phyloP scores from a whole-genome alignment of 2,329 filamentous ascomycete genomes.

The Epichloe uncinata region DNA sequence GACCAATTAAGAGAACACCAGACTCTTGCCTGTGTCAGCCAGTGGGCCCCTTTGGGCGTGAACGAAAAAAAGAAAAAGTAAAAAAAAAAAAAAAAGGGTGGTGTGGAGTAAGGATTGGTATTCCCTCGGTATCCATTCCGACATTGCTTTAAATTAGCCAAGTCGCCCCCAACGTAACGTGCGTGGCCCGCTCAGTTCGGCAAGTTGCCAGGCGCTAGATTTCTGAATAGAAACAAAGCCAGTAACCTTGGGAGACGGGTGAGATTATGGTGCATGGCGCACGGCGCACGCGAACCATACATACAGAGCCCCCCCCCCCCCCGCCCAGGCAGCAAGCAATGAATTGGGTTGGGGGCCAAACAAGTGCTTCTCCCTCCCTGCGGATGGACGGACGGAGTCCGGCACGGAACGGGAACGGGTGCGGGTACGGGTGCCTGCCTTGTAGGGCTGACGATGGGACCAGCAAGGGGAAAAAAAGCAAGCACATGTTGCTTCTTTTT shows the following conservation, averaged over 20 bases:
- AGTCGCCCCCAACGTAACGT: too few relatives aligned
- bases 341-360: conserved; percentile 1
- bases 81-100: background rate
- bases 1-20: background rate
- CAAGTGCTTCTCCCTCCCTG: background rate
- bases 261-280: conserved; percentile 1
- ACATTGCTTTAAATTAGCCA: too few relatives aligned
- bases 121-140: too few relatives aligned
- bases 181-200: too few relatives aligned
- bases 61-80: background rate
- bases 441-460: conserved; percentile 5
- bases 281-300: conserved; percentile 4
- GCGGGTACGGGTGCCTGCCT: background rate
- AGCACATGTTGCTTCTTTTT: background rate
- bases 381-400: background rate
- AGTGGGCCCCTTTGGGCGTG: background rate
- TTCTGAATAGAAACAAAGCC: too few relatives aligned
- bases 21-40: background rate
- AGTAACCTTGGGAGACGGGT: background rate
- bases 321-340: background rate
- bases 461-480: background rate
- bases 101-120: background rate
- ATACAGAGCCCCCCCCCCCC: background rate
- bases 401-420: background rate
- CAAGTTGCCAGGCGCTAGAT: too few relatives aligned